Evolutionary conservation across 352 stramenopile species (phyloP).

Genomic region (Globisporangium radiosum): DNA sequence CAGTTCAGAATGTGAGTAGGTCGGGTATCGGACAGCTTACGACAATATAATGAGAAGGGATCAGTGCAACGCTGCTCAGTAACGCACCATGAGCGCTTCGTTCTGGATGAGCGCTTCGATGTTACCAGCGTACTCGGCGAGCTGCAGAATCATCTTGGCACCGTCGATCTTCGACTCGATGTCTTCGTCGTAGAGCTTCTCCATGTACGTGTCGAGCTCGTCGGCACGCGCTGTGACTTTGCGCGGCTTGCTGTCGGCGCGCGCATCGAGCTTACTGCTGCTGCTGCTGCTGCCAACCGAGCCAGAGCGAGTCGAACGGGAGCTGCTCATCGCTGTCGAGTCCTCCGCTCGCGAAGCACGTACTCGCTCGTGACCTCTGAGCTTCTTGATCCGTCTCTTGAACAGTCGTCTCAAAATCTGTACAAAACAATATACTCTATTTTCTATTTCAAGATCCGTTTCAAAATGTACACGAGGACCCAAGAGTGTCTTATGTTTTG

Average conservation of each 20-base stretch:
- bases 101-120: constrained; percentile 92
- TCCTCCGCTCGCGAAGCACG: too few relatives aligned
- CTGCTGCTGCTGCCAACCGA: not conserved
- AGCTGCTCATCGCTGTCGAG: constrained; percentile 13
- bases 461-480: too few relatives aligned
- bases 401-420: too few relatives aligned
- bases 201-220: constrained; percentile 90
- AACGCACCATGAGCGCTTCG: constrained; percentile 88
- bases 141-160: constrained; percentile 88
- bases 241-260: constrained; percentile 25
- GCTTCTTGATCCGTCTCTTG: too few relatives aligned
- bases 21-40: too few relatives aligned
- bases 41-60: not conserved
- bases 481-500: too few relatives aligned
- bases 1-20: not conserved
- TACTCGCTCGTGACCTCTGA: too few relatives aligned
- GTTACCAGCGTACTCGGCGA: constrained; percentile 86
- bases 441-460: too few relatives aligned
- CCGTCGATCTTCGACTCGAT: constrained; percentile 82
- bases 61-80: not conserved
- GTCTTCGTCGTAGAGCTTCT: constrained; percentile 91
- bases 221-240: constrained; percentile 60
- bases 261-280: constrained; percentile 13
- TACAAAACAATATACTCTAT: too few relatives aligned
- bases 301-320: not conserved